Percentiles rank a stretch among this genome's conserved stretches.
Evolutionary conservation across 108 stramenopile species (phyloP).

Genomic region (Chaetoceros tenuissimus): DNA sequence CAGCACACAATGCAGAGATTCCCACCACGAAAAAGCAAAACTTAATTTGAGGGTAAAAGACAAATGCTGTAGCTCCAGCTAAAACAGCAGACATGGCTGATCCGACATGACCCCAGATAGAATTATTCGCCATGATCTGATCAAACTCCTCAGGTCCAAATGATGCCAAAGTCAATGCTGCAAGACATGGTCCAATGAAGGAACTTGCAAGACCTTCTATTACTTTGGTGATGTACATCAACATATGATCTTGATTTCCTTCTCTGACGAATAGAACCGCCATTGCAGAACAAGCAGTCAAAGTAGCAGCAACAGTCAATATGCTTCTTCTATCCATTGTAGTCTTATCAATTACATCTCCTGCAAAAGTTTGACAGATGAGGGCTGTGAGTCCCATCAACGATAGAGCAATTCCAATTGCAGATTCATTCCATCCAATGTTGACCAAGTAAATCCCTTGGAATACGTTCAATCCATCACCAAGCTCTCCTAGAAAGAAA

Average conservation of each 20-base stretch:
- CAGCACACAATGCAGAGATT: conserved; percentile 52
- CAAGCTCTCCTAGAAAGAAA: conserved; percentile 72
- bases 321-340: conserved; percentile 64
- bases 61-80: conserved; percentile 57
- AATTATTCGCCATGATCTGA: conserved; percentile 72
- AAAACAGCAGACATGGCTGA: conserved; percentile 58
- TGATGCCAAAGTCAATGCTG: conserved; percentile 61
- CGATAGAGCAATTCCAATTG: conserved; percentile 64
- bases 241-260: conserved; percentile 60
- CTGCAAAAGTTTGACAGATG: conserved; percentile 71
- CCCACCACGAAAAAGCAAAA: conserved; percentile 82
- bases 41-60: conserved; percentile 68
- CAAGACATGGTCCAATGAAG: conserved; percentile 80
- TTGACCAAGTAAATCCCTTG: conserved; percentile 80
- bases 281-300: conserved; percentile 71
- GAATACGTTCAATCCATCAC: conserved; percentile 76
- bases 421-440: conserved; percentile 80
- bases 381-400: conserved; percentile 80
- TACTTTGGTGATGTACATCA: conserved; percentile 68
- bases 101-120: conserved; percentile 79
- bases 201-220: conserved; percentile 72
- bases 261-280: conserved; percentile 69
- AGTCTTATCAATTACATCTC: conserved; percentile 74
- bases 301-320: conserved; percentile 40
- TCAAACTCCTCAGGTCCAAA: conserved; percentile 83